Evolutionary conservation across 495 filamentous ascomycete species (phyloP).

Genomic region (Penicillium goetzii): DNA sequence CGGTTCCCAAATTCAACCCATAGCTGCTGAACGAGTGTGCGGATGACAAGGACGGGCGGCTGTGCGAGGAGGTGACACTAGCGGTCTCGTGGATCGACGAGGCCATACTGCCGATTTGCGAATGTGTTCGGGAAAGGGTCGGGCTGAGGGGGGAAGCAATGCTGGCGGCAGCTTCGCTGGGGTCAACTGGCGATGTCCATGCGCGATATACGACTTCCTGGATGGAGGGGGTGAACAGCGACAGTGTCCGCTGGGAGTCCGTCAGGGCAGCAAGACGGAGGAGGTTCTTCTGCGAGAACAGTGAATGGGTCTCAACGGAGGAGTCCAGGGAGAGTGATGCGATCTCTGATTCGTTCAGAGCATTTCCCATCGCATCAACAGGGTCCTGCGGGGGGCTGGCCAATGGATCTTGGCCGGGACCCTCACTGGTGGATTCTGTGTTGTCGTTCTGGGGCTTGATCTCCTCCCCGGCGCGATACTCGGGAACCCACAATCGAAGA

Average conservation of each 20-base stretch:
- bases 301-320: constrained; percentile 72
- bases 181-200: constrained; percentile 82
- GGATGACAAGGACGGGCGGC: constrained; percentile 38
- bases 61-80: constrained; percentile 47
- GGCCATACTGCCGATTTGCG: constrained; percentile 60
- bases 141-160: constrained; percentile 58
- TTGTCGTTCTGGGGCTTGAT: constrained; percentile 39
- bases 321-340: constrained; percentile 75
- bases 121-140: constrained; percentile 60
- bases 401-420: constrained; percentile 71
- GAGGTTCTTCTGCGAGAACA: constrained; percentile 91
- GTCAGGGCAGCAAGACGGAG: constrained; percentile 74
- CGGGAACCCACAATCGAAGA: constrained; percentile 84
- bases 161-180: constrained; percentile 60
- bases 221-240: constrained; percentile 82
- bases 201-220: constrained; percentile 85
- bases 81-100: constrained; percentile 55
- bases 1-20: constrained; percentile 66
- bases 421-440: constrained; percentile 35
- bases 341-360: constrained; percentile 71
- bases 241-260: constrained; percentile 83
- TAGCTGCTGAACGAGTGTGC: constrained; percentile 46
- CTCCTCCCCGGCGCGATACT: constrained; percentile 71
- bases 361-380: constrained; percentile 74
- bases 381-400: constrained; percentile 78